A percentile compares a stretch with the other conserved stretches of the same genome.
Evolutionary conservation across 306 rosid species (phyloP).

Genomic region (Gillenia trifoliata): DNA sequence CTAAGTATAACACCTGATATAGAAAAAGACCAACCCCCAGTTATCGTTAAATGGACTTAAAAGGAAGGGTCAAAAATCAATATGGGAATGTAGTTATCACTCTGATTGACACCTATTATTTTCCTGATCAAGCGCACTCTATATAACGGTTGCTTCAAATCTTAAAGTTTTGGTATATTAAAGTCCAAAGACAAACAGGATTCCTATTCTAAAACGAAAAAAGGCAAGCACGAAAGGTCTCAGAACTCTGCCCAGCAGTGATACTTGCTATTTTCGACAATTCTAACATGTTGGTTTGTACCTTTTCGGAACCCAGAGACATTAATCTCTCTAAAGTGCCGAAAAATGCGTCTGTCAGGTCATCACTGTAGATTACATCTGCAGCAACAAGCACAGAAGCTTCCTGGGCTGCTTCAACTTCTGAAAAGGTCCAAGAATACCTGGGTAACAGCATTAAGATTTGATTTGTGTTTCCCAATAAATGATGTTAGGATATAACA

Average conservation of each 20-base stretch:
- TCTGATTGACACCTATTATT: neutral
- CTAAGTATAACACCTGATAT: constrained; percentile 65
- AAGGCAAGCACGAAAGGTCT: neutral
- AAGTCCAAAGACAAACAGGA: neutral
- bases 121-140: neutral
- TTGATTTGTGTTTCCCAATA: constrained; percentile 5
- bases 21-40: neutral
- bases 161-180: neutral
- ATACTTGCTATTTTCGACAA: neutral
- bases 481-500: neutral
- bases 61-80: neutral
- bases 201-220: too few species aligned
- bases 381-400: constrained; percentile 85
- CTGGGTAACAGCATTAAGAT: constrained; percentile 39
- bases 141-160: neutral
- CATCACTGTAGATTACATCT: constrained; percentile 83
- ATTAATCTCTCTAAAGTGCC: constrained; percentile 53
- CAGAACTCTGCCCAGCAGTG: neutral
- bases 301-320: constrained; percentile 74
- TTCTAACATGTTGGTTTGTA: constrained; percentile 12
- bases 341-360: constrained; percentile 80
- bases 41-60: neutral
- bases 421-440: constrained; percentile 63
- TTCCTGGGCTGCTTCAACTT: constrained; percentile 61
- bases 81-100: neutral